Conservation (phyloP, 2,329 filamentous ascomycete genomes). For the Gremmenia infestans region DNA sequence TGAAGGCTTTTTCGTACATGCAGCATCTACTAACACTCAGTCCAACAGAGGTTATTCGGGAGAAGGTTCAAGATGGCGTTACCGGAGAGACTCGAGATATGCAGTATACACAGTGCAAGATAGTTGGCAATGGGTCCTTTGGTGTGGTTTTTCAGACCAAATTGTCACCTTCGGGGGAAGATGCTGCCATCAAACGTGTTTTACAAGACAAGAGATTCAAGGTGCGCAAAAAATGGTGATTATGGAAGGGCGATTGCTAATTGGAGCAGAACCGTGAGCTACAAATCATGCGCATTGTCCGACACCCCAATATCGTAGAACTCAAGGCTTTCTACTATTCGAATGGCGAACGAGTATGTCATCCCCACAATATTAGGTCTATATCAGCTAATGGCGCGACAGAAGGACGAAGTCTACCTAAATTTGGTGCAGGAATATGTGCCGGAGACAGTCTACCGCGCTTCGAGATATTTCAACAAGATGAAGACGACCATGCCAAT, state of each 20-base stretch:
- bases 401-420: conserved; percentile 98
- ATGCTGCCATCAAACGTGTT: conserved; percentile 98
- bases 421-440: conserved; percentile 98
- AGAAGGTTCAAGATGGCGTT: conserved; percentile 97
- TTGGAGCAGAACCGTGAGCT: conserved; percentile 82
- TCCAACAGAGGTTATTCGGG: conserved; percentile 81
- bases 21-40: conserved; percentile 24
- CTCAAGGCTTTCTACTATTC: conserved; percentile 99
- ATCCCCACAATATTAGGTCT: background rate
- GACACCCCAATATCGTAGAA: conserved; percentile 98
- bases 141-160: conserved; percentile 99
- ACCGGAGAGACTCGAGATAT: conserved; percentile 95
- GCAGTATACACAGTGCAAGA: conserved; percentile 99
- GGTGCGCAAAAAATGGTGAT: conserved; percentile 47
- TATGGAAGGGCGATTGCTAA: conserved; percentile 28
- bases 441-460: conserved; percentile 95
- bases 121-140: conserved; percentile 97
- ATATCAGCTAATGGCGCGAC: conserved; percentile 12
- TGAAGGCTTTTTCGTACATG: background rate
- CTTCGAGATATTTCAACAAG: conserved; percentile 99
- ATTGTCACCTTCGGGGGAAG: conserved; percentile 93
- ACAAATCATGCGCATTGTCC: conserved; percentile 99
- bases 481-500: conserved; percentile 99
- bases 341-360: conserved; percentile 88
- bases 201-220: conserved; percentile 99